phyloP scores from a whole-genome alignment of 805 yeast species.

The Vanderwaltozyma yarrowii region DNA sequence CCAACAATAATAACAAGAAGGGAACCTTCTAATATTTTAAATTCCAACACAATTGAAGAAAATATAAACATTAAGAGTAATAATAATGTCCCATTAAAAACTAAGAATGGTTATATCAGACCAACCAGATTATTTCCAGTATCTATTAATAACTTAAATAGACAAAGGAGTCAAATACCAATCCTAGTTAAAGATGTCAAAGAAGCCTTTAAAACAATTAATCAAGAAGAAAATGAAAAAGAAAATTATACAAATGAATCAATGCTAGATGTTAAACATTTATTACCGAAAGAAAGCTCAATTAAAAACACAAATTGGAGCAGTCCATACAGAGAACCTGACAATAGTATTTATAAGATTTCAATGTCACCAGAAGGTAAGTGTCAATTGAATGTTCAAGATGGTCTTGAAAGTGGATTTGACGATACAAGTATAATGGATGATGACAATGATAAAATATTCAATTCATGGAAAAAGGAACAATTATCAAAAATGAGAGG shows the following conservation, averaged over 20 bases:
- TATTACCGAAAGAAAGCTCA: neutral
- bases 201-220: neutral
- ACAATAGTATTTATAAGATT: slow-evolving; percentile 23
- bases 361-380: slow-evolving; percentile 27
- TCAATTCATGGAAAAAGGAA: slow-evolving; percentile 22
- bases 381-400: slow-evolving; percentile 18
- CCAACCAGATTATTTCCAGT: slow-evolving; percentile 22
- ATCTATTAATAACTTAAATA: slow-evolving; percentile 13
- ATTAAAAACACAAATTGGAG: slow-evolving; percentile 5
- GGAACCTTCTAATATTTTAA: neutral
- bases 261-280: neutral
- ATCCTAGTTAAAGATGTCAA: slow-evolving; percentile 2
- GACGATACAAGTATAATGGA: slow-evolving; percentile 26
- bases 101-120: slow-evolving; percentile 6
- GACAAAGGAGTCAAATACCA: slow-evolving; percentile 14
- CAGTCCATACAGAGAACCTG: slow-evolving; percentile 23
- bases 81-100: neutral
- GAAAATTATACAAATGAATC: neutral
- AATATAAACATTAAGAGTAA: neutral
- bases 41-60: neutral
- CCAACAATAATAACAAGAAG: slow-evolving; percentile 10
- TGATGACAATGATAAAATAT: slow-evolving; percentile 23
- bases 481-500: slow-evolving; percentile 22
- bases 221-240: neutral
- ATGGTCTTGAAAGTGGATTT: slow-evolving; percentile 11